Percentiles rank a stretch among this genome's conserved stretches.
phyloP scores from a whole-genome alignment of 1,139 yeast species.

The Yamadazyma kanchanaburiensis region DNA sequence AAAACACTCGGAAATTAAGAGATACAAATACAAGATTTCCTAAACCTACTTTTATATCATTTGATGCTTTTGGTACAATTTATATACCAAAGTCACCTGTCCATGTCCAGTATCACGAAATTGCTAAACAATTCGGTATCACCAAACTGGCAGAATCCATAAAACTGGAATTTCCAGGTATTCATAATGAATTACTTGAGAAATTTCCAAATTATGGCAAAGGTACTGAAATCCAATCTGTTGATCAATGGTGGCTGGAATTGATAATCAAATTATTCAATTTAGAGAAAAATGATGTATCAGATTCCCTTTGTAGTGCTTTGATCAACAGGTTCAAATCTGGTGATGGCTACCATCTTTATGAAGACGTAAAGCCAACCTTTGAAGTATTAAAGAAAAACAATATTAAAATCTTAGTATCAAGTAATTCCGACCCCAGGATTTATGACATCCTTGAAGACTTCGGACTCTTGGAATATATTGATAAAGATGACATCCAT shows the following conservation, averaged over 20 bases:
- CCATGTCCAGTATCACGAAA: slow-evolving; percentile 46
- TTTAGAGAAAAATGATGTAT: slow-evolving; percentile 20
- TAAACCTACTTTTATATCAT: slow-evolving; percentile 51
- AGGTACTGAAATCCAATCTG: slow-evolving; percentile 15
- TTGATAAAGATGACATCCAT: slow-evolving; percentile 35
- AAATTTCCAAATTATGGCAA: slow-evolving; percentile 64
- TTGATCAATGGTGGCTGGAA: slow-evolving; percentile 58
- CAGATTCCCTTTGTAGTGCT: slow-evolving; percentile 29
- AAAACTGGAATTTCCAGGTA: slow-evolving; percentile 24
- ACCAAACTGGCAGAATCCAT: slow-evolving; percentile 26
- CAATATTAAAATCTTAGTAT: slow-evolving; percentile 39
- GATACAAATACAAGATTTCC: slow-evolving; percentile 30
- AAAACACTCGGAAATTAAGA: slow-evolving; percentile 23
- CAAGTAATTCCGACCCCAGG: slow-evolving; percentile 62
- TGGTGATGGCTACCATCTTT: slow-evolving; percentile 49
- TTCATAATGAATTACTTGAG: slow-evolving; percentile 21
- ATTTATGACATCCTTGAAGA: slow-evolving; percentile 41
- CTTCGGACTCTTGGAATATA: slow-evolving; percentile 39
- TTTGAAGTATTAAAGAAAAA: slow-evolving; percentile 28
- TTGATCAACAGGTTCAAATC: slow-evolving; percentile 47
- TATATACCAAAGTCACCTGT: slow-evolving; percentile 57
- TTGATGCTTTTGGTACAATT: slow-evolving; percentile 67
- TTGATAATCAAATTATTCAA: slow-evolving; percentile 43
- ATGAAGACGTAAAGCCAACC: slow-evolving; percentile 52
- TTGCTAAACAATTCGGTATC: slow-evolving; percentile 43